Evolutionary conservation across 306 rosid species (phyloP), one percentile per base, ranked within the genome.

Genomic region (Pterocarpus santalinus): DNA sequence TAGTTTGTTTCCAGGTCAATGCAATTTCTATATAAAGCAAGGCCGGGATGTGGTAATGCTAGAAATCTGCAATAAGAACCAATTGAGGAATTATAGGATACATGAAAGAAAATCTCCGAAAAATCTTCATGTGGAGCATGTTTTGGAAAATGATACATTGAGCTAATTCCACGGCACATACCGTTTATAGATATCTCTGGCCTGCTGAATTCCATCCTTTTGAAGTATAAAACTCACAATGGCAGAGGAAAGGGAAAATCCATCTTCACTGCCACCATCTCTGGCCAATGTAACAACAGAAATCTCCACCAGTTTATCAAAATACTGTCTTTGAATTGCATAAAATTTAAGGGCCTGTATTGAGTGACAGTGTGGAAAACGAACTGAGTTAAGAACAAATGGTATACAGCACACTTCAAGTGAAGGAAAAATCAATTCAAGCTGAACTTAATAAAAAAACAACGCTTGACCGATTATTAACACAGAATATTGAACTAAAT

Each of bases 1-100:
- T 91, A 84, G 73, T 89, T 90, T 78, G 90, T 81, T 89, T 95
- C 98, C 83, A 95, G 77, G 75, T 90, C 93, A 67, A 91, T 91
- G 88, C 98, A 93, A 14, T 84, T 85, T 64, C 73, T 89, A 82
- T 85, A 90, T 72, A 88, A 41, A 53, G 84, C 93, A 80, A 93
- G 91, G 78, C 99, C 96, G 0, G 99, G 96, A 85, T 69, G 98
- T 28, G 98, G 97, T 70, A 93, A 82, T 80, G 90, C 90, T 46
- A 86, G 85, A 87, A 82, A 95, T 72, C 99, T 95, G 98, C 82
- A 88, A 79, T 75, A 61, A 71, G 62, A 88, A 78, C 30, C 77
- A 38, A 35, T 53, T 11, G 22, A 66, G 3, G 46, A 69, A 72
- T 51, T 80, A 35, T 49, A 22, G 52, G 52, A 76, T 65, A 76